phyloP scores from a whole-genome alignment of 805 yeast genomes.

The Torulaspora delbrueckii region DNA sequence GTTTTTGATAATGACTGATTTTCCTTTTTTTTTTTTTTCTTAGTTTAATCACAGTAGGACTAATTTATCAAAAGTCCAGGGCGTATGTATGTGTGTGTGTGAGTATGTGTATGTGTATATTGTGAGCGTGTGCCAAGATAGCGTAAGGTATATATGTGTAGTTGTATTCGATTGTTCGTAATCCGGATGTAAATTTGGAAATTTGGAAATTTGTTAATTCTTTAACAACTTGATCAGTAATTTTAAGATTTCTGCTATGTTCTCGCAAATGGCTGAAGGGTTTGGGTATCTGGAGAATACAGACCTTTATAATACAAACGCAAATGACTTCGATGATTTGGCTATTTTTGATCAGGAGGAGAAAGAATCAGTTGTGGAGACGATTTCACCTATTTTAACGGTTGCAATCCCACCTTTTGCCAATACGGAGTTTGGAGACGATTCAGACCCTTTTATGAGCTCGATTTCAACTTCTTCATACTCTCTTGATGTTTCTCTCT shows the following conservation, averaged over 20 bases:
- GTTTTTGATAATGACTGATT: not conserved
- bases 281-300: constrained; percentile 3
- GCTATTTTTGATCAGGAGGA: not conserved
- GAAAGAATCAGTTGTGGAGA: not conserved
- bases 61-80: not conserved
- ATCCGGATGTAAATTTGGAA: not conserved
- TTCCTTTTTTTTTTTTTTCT: not conserved
- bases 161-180: no score
- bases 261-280: constrained; percentile 5
- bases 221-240: not conserved
- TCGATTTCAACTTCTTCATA: constrained; percentile 8
- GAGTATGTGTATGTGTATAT: not conserved
- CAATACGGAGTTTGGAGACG: not conserved
- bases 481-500: constrained; percentile 4
- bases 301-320: not conserved
- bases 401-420: constrained; percentile 3
- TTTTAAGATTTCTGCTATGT: not conserved
- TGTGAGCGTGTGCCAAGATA: no score
- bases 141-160: not conserved
- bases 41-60: not conserved
- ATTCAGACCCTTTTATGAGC: constrained; percentile 3
- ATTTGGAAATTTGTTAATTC: not conserved
- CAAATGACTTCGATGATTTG: not conserved
- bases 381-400: constrained; percentile 8
- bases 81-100: not conserved